These are phyloP conservation scores for Babesia caballi DNA, from an alignment of 169 alveolate species.

Conservation along the genomic window DNA sequence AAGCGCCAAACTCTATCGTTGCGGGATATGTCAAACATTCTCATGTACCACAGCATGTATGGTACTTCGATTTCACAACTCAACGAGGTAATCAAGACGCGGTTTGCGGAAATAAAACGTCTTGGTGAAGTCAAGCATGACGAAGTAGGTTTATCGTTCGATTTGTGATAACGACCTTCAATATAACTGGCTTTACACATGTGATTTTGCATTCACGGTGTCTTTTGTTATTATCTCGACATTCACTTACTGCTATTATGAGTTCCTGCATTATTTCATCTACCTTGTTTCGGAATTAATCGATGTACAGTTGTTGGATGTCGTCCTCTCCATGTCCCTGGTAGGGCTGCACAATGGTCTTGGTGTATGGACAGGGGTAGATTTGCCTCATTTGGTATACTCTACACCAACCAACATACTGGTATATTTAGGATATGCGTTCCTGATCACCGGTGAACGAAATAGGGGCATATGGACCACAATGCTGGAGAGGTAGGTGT, in stretches of 20 bases:
- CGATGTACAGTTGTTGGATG: slow-evolving; percentile 27
- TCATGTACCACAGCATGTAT: slow-evolving; percentile 47
- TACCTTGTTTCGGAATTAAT: neutral
- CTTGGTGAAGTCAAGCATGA: slow-evolving; percentile 5
- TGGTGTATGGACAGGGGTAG: slow-evolving; percentile 40
- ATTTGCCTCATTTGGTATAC: slow-evolving; percentile 29
- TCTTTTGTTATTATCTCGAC: neutral
- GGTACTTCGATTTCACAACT: slow-evolving; percentile 17
- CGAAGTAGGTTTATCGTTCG: slow-evolving; percentile 23
- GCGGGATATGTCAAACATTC: slow-evolving; percentile 46
- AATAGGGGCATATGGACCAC: slow-evolving; percentile 41
- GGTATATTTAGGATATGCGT: slow-evolving; percentile 61
- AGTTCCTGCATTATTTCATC: neutral
- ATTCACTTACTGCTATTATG: neutral
- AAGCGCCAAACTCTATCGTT: slow-evolving; percentile 9
- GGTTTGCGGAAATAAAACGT: slow-evolving; percentile 31
- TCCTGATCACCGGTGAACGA: slow-evolving; percentile 33
- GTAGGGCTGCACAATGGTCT: slow-evolving; percentile 47
- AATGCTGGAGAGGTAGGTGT: slow-evolving; percentile 44
- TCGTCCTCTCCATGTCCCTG: slow-evolving; percentile 60
- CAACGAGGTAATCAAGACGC: slow-evolving; percentile 1
- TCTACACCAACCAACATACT: slow-evolving; percentile 50
- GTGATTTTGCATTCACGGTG: neutral
- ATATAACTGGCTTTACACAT: no score
- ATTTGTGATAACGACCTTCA: neutral